Base-by-base conservation (phyloP, 2,329 filamentous ascomycete species). In the Apiospora arundinis region DNA sequence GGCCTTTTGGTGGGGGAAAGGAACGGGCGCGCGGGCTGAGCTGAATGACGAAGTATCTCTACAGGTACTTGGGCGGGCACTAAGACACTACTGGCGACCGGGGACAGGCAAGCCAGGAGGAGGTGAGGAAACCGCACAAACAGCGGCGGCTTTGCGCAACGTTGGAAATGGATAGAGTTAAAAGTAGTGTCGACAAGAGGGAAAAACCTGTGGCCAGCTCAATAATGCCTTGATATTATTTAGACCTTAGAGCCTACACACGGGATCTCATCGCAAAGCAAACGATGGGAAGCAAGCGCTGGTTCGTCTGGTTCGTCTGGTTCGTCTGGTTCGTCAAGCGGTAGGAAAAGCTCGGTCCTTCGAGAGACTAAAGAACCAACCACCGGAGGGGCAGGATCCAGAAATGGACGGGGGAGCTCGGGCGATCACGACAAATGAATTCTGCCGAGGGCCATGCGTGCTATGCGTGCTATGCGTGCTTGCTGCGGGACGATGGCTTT, bases 221-320 rank as follows among this genome's bases (percentile, higher is more conserved):
- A 68, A 68, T 68, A 68, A 46, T 68, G 66, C 66, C 66, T 48
- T 32, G 46, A n/a, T 48, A 68, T 68, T 68, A 68, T 68, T 48
- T 68, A 48, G 66, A 68, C 66, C 66, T 48, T 68, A 48, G 37
- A 68, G 66, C 56, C 56, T 63, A 63, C 56, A 63, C 56, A 63
- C 56, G 32, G 56, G 21, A 40, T 63, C 56, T 63, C 56, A 63
- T 63, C 56, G 56, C 56, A 63, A 40, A 63, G 56, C 32, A 63
- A 63, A 63, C 28, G 56, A 63, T 40, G 56, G n/a, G 56, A 63
- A 40, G 56, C 56, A n/a, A 63, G 56, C 56, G 56, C 56, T 63
- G 56, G 56, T 63, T 63, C 56, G 56, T 63, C 56, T n/a, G n/a
- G n/a, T n/a, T n/a, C n/a, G n/a, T n/a, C n/a, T n/a, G n/a, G n/a